Conservation (phyloP, 2,329 filamentous ascomycete genomes). For the Aspergillus terreus region DNA sequence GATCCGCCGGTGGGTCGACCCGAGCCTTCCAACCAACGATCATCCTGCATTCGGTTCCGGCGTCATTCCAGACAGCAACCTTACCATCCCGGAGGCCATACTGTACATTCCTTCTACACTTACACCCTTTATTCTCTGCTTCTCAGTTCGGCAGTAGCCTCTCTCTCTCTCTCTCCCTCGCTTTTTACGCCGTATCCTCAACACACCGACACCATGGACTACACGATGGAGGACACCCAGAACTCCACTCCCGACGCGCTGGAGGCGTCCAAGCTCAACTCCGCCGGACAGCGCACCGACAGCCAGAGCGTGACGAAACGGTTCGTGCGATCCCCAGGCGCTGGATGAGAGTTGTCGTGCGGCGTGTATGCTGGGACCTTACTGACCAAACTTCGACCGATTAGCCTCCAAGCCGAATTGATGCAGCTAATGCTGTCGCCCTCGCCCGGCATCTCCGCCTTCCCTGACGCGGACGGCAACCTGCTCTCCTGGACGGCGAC, state of each 20-base stretch:
- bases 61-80: conserved; percentile 33
- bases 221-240: conserved; percentile 60
- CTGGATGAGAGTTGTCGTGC: no score
- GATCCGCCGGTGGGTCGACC: conserved; percentile 17
- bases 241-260: conserved; percentile 63
- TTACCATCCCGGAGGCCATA: conserved; percentile 11
- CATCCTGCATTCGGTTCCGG: conserved; percentile 24
- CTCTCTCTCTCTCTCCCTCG: conserved; percentile 2
- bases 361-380: background rate
- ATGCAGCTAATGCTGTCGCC: conserved; percentile 98
- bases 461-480: conserved; percentile 86
- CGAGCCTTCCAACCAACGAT: conserved; percentile 17
- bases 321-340: conserved; percentile 41
- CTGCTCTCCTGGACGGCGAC: conserved; percentile 91
- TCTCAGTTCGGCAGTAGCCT: background rate
- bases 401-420: conserved; percentile 88
- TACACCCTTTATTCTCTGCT: conserved; percentile 10
- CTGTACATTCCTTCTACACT: conserved; percentile 1
- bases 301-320: conserved; percentile 74
- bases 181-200: conserved; percentile 2
- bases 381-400: background rate
- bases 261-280: conserved; percentile 59
- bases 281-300: conserved; percentile 57
- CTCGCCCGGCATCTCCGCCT: conserved; percentile 89
- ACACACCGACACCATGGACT: conserved; percentile 45